Conservation (phyloP, 169 alveolate species). For the Plasmodium knowlesi region DNA sequence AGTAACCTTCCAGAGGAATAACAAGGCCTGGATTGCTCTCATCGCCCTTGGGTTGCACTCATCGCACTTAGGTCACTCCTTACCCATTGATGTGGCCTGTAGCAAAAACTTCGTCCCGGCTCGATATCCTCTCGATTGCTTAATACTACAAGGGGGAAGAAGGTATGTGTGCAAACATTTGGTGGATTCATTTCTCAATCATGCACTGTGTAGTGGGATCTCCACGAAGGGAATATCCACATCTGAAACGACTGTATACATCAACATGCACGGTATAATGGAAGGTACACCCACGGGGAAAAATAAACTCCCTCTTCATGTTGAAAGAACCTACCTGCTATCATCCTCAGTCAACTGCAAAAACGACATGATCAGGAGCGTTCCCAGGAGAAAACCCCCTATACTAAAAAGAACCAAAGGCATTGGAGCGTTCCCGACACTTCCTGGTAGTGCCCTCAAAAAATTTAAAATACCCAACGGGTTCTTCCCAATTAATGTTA, state of each 20-base stretch:
- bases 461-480: slow-evolving; percentile 87
- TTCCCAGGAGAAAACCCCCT: slow-evolving; percentile 87
- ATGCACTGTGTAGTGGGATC: background rate
- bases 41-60: too few species aligned
- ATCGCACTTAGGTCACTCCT: background rate
- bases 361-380: slow-evolving; percentile 87
- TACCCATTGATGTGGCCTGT: slow-evolving; percentile 90
- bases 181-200: background rate
- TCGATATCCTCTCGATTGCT: slow-evolving; percentile 91
- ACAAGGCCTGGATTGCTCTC: too few species aligned
- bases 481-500: slow-evolving; percentile 85
- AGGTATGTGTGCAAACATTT: background rate
- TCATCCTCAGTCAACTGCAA: slow-evolving; percentile 90
- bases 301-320: background rate
- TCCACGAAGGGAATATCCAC: background rate
- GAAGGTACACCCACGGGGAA: background rate
- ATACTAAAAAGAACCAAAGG: slow-evolving; percentile 86
- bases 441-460: slow-evolving; percentile 87
- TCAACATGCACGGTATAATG: background rate
- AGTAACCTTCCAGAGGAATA: background rate
- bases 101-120: slow-evolving; percentile 89
- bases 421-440: slow-evolving; percentile 88
- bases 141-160: slow-evolving; percentile 79
- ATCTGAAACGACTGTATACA: background rate
- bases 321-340: slow-evolving; percentile 78